These are phyloP conservation scores for Naegleria fowleri DNA, from an alignment of 208 protist genomes.

Conservation along the genomic window DNA sequence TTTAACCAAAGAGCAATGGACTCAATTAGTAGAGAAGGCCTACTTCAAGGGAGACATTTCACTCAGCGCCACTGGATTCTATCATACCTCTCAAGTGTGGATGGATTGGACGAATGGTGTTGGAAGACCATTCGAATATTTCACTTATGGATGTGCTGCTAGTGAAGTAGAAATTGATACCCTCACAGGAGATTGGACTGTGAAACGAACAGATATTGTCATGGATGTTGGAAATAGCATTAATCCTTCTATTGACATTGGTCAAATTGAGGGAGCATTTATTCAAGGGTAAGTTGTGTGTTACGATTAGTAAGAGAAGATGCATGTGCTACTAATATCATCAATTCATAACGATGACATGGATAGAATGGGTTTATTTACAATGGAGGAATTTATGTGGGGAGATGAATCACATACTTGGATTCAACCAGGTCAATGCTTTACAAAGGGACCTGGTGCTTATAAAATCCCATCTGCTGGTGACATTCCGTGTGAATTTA, in stretches of 20 bases:
- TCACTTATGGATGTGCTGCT: slow-evolving; percentile 51
- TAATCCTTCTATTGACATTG: slow-evolving; percentile 66
- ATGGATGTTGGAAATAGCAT: slow-evolving; percentile 55
- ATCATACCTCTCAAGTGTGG: slow-evolving; percentile 34
- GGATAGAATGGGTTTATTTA: slow-evolving; percentile 47
- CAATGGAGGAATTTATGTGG: slow-evolving; percentile 14
- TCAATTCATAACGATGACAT: too few species aligned
- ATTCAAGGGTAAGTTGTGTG: slow-evolving; percentile 59
- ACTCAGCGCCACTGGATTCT: slow-evolving; percentile 61
- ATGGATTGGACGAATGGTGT: slow-evolving; percentile 24
- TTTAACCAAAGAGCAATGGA: background rate
- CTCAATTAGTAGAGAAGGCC: slow-evolving; percentile 22
- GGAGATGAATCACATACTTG: background rate
- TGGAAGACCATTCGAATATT: slow-evolving; percentile 59
- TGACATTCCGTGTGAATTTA: slow-evolving; percentile 66
- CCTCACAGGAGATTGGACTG: slow-evolving; percentile 54
- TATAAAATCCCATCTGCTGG: slow-evolving; percentile 66
- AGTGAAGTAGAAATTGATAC: slow-evolving; percentile 62
- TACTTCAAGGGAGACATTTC: slow-evolving; percentile 25
- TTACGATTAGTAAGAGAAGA: too few species aligned
- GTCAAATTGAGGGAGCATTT: slow-evolving; percentile 73
- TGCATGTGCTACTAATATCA: too few species aligned
- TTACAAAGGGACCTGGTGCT: background rate
- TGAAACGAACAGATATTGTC: slow-evolving; percentile 52
- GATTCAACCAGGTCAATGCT: background rate